Base-by-base conservation (phyloP, 2,329 filamentous ascomycete species). In the Phyllosticta citrichinensis region DNA sequence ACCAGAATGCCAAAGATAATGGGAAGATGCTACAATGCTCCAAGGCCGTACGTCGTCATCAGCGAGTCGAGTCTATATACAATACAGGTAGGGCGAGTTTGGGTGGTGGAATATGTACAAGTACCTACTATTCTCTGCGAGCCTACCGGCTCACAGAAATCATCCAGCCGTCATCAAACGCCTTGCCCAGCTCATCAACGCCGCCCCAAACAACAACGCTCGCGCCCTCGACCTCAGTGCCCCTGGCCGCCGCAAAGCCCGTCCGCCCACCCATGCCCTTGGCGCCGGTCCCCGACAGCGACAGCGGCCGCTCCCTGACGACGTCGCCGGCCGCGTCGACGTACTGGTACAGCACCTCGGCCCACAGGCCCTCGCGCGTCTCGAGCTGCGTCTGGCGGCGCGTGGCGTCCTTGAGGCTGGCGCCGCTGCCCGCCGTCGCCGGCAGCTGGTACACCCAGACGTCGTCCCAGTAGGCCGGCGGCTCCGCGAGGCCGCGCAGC, bases 141-240 rank as follows among this genome's bases (percentile, higher is more conserved):
- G 22, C 22, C 54, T 55, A 74, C 62, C 71, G 65, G 25, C 73
- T 71, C 6, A 77, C 71, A 35, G 70, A 76, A n/a, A 78, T 63
- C 67, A 78, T 64, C 69, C 74, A 72, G 5, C 76, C 76, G 68
- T 77, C 75, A n/a, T 69, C 66, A 17, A 74, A 57, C 2, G 74
- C 64, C 54, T 73, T 73, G 2, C 78, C 77, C 47, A 75, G 69
- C 0, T 70, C 73, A 64, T 77, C 77, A 3, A 76, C 63, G 0
- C 81, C 81, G n/a, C 81, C 81, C 81, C 81, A 83, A 12, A 81
- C 65, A 2, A 83, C 71, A 6, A 80, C 73, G 14, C 72, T 78
- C 56, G 75, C 77, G 3, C 76, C 79, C 63, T 78, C 77, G 3
- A 78, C 70, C 57, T 80, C 77, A 0, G 75, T 73, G 1, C 74